These are phyloP conservation scores for Amylocarpus encephaloides DNA, from an alignment of 2,329 filamentous ascomycete genomes.

Conservation along the genomic window DNA sequence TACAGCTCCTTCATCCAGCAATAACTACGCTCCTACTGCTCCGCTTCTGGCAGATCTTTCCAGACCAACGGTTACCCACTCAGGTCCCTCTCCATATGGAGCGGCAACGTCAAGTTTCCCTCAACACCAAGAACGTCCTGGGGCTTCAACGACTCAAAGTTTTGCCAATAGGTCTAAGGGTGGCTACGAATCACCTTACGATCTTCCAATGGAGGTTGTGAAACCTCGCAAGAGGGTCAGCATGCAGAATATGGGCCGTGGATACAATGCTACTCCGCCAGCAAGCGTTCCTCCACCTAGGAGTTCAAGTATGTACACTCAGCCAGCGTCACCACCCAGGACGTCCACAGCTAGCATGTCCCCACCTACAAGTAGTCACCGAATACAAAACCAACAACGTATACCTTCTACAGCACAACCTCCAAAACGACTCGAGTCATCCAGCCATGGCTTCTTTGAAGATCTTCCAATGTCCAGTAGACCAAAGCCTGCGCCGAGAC, in stretches of 20 bases:
- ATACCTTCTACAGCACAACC: conserved; percentile 1
- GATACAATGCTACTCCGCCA: conserved; percentile 20
- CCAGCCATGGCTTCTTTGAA: conserved; percentile 60
- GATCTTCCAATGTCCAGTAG: conserved; percentile 61
- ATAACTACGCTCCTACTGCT: conserved; percentile 25
- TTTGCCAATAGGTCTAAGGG: conserved; percentile 88
- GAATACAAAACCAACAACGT: conserved; percentile 12
- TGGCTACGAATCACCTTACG: conserved; percentile 90
- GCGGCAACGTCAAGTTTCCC: conserved; percentile 19
- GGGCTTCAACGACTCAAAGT: conserved; percentile 61
- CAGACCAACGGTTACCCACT: conserved; percentile 11
- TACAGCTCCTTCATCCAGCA: conserved; percentile 12
- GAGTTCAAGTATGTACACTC: conserved; percentile 25
- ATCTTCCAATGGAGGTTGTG: conserved; percentile 83
- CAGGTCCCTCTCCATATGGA: conserved; percentile 17
- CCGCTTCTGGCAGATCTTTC: conserved; percentile 30
- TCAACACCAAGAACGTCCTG: conserved; percentile 32
- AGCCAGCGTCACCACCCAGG: conserved; percentile 18
- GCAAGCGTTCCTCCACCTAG: conserved; percentile 23
- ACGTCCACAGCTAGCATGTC: conserved; percentile 18
- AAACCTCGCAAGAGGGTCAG: conserved; percentile 61
- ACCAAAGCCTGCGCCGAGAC: conserved; percentile 54
- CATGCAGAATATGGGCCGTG: conserved; percentile 37
- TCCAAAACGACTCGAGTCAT: background rate
- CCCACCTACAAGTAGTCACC: conserved; percentile 18